Base-by-base conservation (phyloP, 495 filamentous ascomycete genomes). In the Clohesyomyces aquaticus region DNA sequence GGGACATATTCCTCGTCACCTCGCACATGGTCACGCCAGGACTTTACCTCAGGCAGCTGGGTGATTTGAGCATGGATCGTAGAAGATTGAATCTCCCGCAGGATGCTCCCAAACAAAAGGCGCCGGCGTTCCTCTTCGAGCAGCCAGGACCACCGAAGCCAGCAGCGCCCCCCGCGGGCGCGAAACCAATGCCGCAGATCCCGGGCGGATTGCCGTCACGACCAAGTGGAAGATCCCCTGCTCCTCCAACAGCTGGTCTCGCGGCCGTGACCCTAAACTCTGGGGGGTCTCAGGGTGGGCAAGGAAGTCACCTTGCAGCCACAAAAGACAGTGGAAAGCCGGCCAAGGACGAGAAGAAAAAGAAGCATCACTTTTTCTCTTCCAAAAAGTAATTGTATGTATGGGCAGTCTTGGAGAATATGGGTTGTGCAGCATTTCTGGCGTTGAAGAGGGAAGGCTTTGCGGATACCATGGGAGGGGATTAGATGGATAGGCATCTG, bases 1-100 rank as follows among this genome's bases (percentile, higher is more conserved):
- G 88, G 43, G 94, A 98, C 66, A 81, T 96, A n/a, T 93, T 92
- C 76, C 82, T 98, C 12, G 88, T 86, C n/a, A 93, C 91, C 0
- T 89, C 85, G 12, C 93, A 98, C 74, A 96, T 98, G 89, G 78
- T 95, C 22, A 91, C 84, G 4, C 92, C 94, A 1, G 77, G 81
- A 23, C 76, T 95, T 4, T 98, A 89, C 74, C 72, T 98, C 42
- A 81, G 85, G 28, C 94, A 98, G 69, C 76, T 98, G 4, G 83
- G 85, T 35, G 90, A 93, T 66, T 79, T 97, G 46, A 86, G 87
- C 58, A 78, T 82, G 19, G 90, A 91, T 68, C 87, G 86, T 72
- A 79, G 90, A 41, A 79, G 83, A 14, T 79, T 98, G 12, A 83
- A 90, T 69, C 83, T 98, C 41, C 94, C 94, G 1, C 81, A 86